Percentiles rank a stretch among this genome's conserved stretches.
These are phyloP conservation scores for Populus hybrid DNA, from an alignment of 441 rosid species.

Conservation along the genomic window DNA sequence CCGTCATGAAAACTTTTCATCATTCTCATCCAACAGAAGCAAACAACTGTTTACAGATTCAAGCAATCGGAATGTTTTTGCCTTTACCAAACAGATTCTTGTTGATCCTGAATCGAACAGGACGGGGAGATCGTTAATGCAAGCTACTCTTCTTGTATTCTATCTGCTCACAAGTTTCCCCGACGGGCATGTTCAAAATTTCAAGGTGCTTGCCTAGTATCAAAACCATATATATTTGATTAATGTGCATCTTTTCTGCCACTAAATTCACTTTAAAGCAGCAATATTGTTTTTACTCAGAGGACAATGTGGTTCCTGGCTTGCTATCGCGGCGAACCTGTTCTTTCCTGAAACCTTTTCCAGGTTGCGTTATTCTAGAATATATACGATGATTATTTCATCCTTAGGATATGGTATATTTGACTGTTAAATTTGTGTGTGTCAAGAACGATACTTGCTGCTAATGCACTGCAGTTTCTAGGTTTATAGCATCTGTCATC, in stretches of 20 bases:
- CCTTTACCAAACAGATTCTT: constrained; percentile 33
- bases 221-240: not conserved
- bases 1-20: not conserved
- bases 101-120: constrained; percentile 37
- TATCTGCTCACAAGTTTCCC: constrained; percentile 39
- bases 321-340: constrained; percentile 37
- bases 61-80: not conserved
- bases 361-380: constrained; percentile 28
- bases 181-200: constrained; percentile 37
- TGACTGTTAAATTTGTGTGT: not conserved
- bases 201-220: constrained; percentile 31
- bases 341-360: constrained; percentile 39
- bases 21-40: not conserved
- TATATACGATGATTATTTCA: not conserved
- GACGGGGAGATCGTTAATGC: constrained; percentile 33
- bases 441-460: not conserved
- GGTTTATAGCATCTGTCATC: constrained; percentile 40
- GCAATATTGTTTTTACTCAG: constrained; percentile 24
- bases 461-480: constrained; percentile 31
- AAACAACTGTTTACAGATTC: not conserved
- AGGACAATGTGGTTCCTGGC: constrained; percentile 49
- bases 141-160: constrained; percentile 36
- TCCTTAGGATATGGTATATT: not conserved
- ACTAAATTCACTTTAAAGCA: not conserved
- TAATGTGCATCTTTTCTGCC: not conserved